phyloP scores from a whole-genome alignment of 2,329 filamentous ascomycete species.

The Lanzia echinophila region DNA sequence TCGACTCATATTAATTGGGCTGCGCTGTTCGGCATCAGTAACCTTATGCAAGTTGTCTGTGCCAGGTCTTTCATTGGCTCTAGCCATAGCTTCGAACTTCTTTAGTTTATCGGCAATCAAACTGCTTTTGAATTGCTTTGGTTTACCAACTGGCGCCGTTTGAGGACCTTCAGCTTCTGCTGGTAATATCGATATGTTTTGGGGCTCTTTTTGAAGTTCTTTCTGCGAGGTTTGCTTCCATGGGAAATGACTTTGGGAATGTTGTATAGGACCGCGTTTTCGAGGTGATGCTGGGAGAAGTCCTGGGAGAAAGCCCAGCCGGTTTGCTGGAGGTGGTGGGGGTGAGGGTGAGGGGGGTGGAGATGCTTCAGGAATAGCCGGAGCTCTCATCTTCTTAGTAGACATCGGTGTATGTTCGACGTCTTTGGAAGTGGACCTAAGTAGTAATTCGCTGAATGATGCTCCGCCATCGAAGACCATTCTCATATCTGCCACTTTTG shows the following conservation, averaged over 20 bases:
- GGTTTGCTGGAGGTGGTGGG: too few species aligned
- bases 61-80: neutral
- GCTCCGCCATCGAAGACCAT: conserved; percentile 19
- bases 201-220: too few species aligned
- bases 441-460: neutral
- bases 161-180: too few species aligned
- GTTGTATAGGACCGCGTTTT: too few species aligned
- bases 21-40: neutral
- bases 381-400: neutral
- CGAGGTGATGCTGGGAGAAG: too few species aligned
- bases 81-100: conserved; percentile 18
- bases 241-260: too few species aligned
- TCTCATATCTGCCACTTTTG: conserved; percentile 22
- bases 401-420: neutral
- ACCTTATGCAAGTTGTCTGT: too few species aligned
- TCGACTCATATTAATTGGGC: neutral
- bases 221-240: too few species aligned
- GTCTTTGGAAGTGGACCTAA: neutral
- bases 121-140: conserved; percentile 11
- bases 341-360: too few species aligned
- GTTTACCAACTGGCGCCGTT: neutral
- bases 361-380: neutral
- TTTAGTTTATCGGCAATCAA: conserved; percentile 24
- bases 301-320: too few species aligned
- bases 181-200: too few species aligned